Evolutionary conservation across 2,329 filamentous ascomycete genomes (phyloP), one percentile per base, ranked within the genome.

Genomic region (Beauveria australis): DNA sequence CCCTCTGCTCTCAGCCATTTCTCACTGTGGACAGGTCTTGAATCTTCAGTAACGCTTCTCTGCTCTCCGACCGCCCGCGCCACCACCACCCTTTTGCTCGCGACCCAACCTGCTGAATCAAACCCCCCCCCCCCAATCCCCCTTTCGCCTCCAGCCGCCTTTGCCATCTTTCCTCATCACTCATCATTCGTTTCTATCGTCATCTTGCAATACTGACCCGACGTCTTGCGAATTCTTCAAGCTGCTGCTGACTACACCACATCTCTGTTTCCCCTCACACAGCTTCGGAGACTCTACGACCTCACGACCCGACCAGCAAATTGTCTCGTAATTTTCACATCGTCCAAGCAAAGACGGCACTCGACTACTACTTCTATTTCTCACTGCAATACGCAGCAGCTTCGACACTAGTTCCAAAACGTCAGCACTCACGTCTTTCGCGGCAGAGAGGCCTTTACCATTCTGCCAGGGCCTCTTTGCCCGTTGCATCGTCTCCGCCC

Each of bases 401-500:
- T 18, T n/a, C 10, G 24, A 22, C 18, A 8, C 22, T 51, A 19
- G 14, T 43, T 12, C 30, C 16, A 26, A 30, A 24, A 46, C 44
- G 55, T n/a, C 37, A 33, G 18, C 44, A 24, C 24, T 44, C 24
- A 28, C 40, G 14, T 33, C 41, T 33, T 56, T 18, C 28, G 48
- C 40, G 26, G 24, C 40, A 53, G 26, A 52, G 56, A 43, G 56
- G 48, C 40, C 26, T 53, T 53, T 33, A 30, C 47, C 33, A 49
- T 46, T 49, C 56, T 53, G 41, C 48, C 48, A 40, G 56, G 56
- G 56, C 56, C 18, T 52, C 47, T 14, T 56, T 57, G 48, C 48
- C 48, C 56, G 26, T 53, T 28, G 41, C 44, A 40, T 46, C 30
- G 26, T 26, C 48, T 46, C 37, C 5, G 18, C n/a, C 10, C 41